Evolutionary conservation across 1,284 basidiomycete genomes (phyloP).

Genomic region (Farysia itapuensis): DNA sequence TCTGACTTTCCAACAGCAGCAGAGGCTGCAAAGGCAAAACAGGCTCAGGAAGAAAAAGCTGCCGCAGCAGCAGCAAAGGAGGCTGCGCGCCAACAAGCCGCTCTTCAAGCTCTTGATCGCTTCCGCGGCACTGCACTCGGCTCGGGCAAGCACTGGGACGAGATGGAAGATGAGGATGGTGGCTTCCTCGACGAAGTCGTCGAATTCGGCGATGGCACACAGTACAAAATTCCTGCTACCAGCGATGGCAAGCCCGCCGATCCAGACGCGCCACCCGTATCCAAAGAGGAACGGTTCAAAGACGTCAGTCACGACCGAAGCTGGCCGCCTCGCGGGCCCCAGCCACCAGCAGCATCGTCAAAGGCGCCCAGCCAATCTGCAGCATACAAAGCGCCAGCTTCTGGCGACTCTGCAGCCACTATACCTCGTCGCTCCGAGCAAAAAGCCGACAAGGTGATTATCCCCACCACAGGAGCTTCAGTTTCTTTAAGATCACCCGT

Average conservation of each 20-base stretch:
- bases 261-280: conserved; percentile 25
- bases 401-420: conserved; percentile 2
- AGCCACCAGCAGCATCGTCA: conserved; percentile 8
- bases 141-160: conserved; percentile 55
- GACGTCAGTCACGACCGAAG: conserved; percentile 52
- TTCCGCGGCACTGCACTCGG: conserved; percentile 50
- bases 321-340: conserved; percentile 36
- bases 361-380: conserved; percentile 1
- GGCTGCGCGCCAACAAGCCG: conserved; percentile 39
- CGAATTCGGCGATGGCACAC: conserved; percentile 57
- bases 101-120: conserved; percentile 48
- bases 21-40: conserved; percentile 48
- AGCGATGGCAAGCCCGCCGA: conserved; percentile 16
- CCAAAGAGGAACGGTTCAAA: conserved; percentile 54
- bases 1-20: conserved; percentile 58
- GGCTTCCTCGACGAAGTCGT: conserved; percentile 56
- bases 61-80: conserved; percentile 44
- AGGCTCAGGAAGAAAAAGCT: conserved; percentile 50
- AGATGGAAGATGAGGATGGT: conserved; percentile 55
- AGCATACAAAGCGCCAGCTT: too few relatives aligned
- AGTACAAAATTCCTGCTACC: conserved; percentile 51
- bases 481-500: conserved; percentile 33
- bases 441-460: conserved; percentile 36
- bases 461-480: conserved; percentile 30
- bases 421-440: too few relatives aligned